Evolutionary conservation across 2,329 filamentous ascomycete genomes (phyloP).

Genomic region (Aureobasidium lini): DNA sequence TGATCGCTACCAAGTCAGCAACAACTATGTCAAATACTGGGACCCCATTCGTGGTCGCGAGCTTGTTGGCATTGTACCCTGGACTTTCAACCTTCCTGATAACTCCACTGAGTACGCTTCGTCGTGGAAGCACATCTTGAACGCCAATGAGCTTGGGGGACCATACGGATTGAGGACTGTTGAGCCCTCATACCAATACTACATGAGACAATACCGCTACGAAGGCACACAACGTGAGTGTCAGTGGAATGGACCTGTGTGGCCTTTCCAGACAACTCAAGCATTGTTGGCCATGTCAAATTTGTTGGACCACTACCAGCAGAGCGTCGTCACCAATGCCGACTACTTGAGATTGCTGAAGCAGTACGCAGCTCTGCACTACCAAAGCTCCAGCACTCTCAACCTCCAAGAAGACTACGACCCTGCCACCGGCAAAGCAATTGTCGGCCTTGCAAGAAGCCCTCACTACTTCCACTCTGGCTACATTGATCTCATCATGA

Average conservation of each 20-base stretch:
- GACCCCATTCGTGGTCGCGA: conserved; percentile 37
- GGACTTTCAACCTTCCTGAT: conserved; percentile 37
- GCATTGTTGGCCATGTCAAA: conserved; percentile 35
- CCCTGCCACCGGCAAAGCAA: conserved; percentile 33
- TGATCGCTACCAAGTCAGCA: conserved; percentile 35
- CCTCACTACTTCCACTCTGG: conserved; percentile 42
- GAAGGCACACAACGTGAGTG: conserved; percentile 32
- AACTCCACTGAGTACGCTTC: conserved; percentile 30
- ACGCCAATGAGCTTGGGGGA: conserved; percentile 29
- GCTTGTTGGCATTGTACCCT: conserved; percentile 37
- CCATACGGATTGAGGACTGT: conserved; percentile 34
- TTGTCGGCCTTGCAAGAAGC: conserved; percentile 36
- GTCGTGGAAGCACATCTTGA: conserved; percentile 32
- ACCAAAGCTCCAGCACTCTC: conserved; percentile 28
- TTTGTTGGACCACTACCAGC: conserved; percentile 35
- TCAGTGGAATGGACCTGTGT: conserved; percentile 40
- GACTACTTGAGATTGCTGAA: conserved; percentile 33
- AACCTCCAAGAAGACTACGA: conserved; percentile 40
- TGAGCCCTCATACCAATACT: conserved; percentile 39
- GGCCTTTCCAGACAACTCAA: conserved; percentile 39
- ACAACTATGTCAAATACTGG: conserved; percentile 33
- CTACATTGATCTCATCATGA: conserved; percentile 35
- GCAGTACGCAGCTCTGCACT: conserved; percentile 36
- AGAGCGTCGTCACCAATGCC: conserved; percentile 22
- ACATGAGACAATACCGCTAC: conserved; percentile 39